These are phyloP conservation scores for Diaporthe citri DNA, from an alignment of 2,329 filamentous ascomycete species.

Conservation along the genomic window DNA sequence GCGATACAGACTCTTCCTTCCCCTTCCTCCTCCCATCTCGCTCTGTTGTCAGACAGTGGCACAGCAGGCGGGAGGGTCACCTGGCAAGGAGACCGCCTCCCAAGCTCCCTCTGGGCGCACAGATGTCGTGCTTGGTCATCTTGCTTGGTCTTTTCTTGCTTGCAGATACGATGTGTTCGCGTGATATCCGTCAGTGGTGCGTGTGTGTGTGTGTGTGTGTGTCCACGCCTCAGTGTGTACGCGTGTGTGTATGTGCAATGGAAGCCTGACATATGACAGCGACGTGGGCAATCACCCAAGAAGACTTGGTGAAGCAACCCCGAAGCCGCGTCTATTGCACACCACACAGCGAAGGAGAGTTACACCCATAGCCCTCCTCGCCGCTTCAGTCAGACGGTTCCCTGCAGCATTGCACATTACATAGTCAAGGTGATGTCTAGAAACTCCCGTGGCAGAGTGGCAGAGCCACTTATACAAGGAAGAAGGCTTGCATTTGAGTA, in stretches of 20 bases:
- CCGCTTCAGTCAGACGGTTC: neutral
- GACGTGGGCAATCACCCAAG: neutral
- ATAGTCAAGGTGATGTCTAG: neutral
- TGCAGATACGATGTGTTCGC: constrained; percentile 30
- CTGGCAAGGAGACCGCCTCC: neutral
- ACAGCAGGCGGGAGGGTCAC: constrained; percentile 31
- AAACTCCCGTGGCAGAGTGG: neutral
- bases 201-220: neutral
- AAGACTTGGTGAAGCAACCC: neutral
- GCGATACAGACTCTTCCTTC: neutral
- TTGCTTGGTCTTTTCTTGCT: constrained; percentile 22
- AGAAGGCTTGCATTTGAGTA: neutral
- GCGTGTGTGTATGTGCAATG: neutral
- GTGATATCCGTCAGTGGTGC: constrained; percentile 9
- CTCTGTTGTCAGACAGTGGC: constrained; percentile 18
- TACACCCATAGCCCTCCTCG: neutral
- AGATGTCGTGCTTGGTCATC: constrained; percentile 30
- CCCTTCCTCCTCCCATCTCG: neutral
- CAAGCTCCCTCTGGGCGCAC: neutral
- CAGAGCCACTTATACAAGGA: constrained; percentile 8
- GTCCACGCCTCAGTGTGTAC: neutral
- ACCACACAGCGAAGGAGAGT: neutral
- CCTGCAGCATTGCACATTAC: constrained; percentile 21
- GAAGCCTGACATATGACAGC: neutral
- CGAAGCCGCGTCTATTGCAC: neutral